These are phyloP conservation scores for Phytophthora melonis DNA, from an alignment of 352 stramenopile genomes.

Conservation along the genomic window DNA sequence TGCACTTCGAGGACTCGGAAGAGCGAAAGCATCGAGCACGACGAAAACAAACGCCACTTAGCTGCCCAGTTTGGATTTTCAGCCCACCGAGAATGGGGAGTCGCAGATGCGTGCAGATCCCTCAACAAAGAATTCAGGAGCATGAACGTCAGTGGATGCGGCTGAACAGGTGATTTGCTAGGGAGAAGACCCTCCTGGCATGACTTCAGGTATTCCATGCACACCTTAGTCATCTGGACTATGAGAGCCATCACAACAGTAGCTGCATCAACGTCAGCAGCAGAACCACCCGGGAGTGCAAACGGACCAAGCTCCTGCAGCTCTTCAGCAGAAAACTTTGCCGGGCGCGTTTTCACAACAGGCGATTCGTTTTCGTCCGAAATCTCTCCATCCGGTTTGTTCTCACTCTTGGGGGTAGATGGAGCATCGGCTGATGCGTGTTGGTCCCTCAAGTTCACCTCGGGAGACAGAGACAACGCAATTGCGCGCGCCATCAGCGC, in stretches of 20 bases:
- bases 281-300: conserved; percentile 46
- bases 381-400: conserved; percentile 12
- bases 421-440: conserved; percentile 22
- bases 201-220: conserved; percentile 78
- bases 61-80: conserved; percentile 34
- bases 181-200: conserved; percentile 73
- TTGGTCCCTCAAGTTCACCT: conserved; percentile 80
- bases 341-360: conserved; percentile 53
- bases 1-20: conserved; percentile 82
- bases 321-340: conserved; percentile 75
- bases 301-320: conserved; percentile 77
- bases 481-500: conserved; percentile 91
- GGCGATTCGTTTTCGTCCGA: conserved; percentile 17
- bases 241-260: conserved; percentile 68
- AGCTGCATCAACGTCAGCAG: conserved; percentile 55
- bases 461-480: conserved; percentile 85
- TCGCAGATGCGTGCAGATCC: conserved; percentile 49
- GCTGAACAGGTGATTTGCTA: conserved; percentile 71
- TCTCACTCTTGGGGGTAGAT: conserved; percentile 29
- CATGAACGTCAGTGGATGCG: conserved; percentile 90
- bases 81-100: conserved; percentile 24
- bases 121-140: conserved; percentile 85
- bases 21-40: conserved; percentile 68
- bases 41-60: conserved; percentile 74
- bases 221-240: conserved; percentile 71